phyloP scores from a whole-genome alignment of 495 filamentous ascomycete genomes.

The Neurospora sp. region DNA sequence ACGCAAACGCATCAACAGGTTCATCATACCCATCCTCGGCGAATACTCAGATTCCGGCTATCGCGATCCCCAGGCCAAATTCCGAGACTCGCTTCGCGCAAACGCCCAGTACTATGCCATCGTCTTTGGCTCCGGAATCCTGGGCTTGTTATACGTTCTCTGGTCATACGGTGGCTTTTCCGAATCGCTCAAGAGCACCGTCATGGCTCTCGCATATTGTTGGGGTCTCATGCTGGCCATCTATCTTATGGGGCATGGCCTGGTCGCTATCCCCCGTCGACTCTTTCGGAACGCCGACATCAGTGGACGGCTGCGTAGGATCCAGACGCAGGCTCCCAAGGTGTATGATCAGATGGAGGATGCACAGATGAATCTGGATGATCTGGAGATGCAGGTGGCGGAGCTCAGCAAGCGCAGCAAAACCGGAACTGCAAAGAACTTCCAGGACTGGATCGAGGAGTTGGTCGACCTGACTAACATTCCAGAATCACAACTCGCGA shows the following conservation, averaged over 20 bases:
- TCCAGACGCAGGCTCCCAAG: slow-evolving; percentile 71
- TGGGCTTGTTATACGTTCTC: slow-evolving; percentile 78
- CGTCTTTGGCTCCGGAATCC: slow-evolving; percentile 54
- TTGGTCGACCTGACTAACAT: slow-evolving; percentile 63
- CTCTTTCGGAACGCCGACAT: slow-evolving; percentile 68
- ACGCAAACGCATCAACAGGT: slow-evolving; percentile 36
- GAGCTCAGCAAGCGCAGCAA: slow-evolving; percentile 66
- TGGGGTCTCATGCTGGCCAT: slow-evolving; percentile 88
- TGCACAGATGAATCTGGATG: slow-evolving; percentile 68
- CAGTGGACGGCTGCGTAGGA: slow-evolving; percentile 55
- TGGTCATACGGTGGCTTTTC: slow-evolving; percentile 54
- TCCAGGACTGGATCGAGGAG: slow-evolving; percentile 91
- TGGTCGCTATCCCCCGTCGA: slow-evolving; percentile 79
- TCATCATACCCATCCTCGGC: slow-evolving; percentile 84
- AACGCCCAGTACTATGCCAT: slow-evolving; percentile 86
- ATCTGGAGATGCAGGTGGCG: slow-evolving; percentile 66
- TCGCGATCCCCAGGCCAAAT: slow-evolving; percentile 66
- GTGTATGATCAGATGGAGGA: slow-evolving; percentile 83
- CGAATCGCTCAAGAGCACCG: slow-evolving; percentile 59
- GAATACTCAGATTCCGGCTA: slow-evolving; percentile 92
- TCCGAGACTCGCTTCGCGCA: slow-evolving; percentile 71
- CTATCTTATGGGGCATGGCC: slow-evolving; percentile 92
- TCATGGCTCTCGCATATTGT: slow-evolving; percentile 90
- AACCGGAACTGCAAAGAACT: slow-evolving; percentile 67
- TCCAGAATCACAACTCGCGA: slow-evolving; percentile 49